phyloP scores from a whole-genome alignment of 805 yeast species.

The Kluyveromyces starmeri region DNA sequence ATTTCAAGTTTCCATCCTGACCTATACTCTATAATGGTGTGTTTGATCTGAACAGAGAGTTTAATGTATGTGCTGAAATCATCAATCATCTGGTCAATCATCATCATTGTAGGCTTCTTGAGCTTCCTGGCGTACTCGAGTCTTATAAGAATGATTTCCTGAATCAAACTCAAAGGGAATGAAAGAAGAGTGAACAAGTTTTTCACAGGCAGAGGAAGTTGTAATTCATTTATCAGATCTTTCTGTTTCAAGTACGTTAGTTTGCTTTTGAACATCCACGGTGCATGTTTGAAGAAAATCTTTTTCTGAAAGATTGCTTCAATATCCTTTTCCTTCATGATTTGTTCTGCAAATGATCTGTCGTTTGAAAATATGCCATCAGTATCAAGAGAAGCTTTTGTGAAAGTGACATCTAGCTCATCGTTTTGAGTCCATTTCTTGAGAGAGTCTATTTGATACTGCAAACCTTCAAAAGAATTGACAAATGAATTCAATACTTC shows the following conservation, averaged over 20 bases:
- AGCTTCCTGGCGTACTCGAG: constrained; percentile 69
- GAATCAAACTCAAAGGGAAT: constrained; percentile 73
- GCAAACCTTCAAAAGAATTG: constrained; percentile 61
- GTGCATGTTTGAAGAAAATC: constrained; percentile 59
- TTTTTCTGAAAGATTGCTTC: constrained; percentile 62
- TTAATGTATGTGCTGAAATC: constrained; percentile 73
- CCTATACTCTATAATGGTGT: constrained; percentile 52
- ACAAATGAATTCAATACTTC: constrained; percentile 82
- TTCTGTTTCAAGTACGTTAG: constrained; percentile 57
- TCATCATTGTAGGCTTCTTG: constrained; percentile 84
- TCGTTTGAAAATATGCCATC: constrained; percentile 47
- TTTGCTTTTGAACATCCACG: constrained; percentile 76
- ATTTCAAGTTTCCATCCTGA: constrained; percentile 62
- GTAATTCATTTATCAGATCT: constrained; percentile 53
- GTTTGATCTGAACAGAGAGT: constrained; percentile 66
- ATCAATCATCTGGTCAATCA: constrained; percentile 88
- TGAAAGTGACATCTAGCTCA: constrained; percentile 49
- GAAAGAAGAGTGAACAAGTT: constrained; percentile 54
- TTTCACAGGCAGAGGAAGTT: constrained; percentile 65
- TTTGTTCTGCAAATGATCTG: constrained; percentile 69
- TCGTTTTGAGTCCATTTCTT: constrained; percentile 79
- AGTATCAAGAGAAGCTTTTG: constrained; percentile 10
- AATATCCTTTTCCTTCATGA: constrained; percentile 72
- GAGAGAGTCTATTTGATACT: constrained; percentile 50
- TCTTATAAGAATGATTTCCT: constrained; percentile 68